phyloP scores from a whole-genome alignment of 495 filamentous ascomycete genomes.

The Podospora pseudocomata region DNA sequence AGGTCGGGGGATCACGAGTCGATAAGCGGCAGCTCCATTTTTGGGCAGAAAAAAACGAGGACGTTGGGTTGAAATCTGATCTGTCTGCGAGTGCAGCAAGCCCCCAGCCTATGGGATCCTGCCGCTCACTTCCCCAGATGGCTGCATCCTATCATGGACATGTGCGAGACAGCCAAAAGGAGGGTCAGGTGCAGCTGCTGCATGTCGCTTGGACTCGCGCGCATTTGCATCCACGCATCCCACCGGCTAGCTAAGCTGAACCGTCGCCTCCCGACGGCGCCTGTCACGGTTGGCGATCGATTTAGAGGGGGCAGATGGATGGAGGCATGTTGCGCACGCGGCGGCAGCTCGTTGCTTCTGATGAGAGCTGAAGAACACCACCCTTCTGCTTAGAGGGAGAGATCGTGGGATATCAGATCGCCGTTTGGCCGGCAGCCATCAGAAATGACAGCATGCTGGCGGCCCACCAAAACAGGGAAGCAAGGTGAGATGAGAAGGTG shows the following conservation, averaged over 20 bases:
- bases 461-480: neutral
- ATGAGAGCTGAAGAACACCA: neutral
- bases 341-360: neutral
- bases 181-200: conserved; percentile 40
- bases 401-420: neutral
- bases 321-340: neutral
- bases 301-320: neutral
- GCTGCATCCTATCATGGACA: conserved; percentile 30
- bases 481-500: neutral
- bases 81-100: neutral
- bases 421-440: neutral
- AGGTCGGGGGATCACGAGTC: neutral
- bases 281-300: conserved; percentile 7
- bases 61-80: conserved; percentile 16
- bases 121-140: conserved; percentile 26
- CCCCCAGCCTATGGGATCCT: neutral
- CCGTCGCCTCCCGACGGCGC: conserved; percentile 13
- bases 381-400: neutral
- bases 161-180: conserved; percentile 21
- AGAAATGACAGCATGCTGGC: neutral
- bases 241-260: conserved; percentile 22
- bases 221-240: conserved; percentile 27
- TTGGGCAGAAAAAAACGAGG: neutral
- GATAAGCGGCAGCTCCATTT: neutral
- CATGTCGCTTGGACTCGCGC: conserved; percentile 29